Base-by-base conservation (phyloP, 2,329 filamentous ascomycete species). In the Diplodia sapinea region DNA sequence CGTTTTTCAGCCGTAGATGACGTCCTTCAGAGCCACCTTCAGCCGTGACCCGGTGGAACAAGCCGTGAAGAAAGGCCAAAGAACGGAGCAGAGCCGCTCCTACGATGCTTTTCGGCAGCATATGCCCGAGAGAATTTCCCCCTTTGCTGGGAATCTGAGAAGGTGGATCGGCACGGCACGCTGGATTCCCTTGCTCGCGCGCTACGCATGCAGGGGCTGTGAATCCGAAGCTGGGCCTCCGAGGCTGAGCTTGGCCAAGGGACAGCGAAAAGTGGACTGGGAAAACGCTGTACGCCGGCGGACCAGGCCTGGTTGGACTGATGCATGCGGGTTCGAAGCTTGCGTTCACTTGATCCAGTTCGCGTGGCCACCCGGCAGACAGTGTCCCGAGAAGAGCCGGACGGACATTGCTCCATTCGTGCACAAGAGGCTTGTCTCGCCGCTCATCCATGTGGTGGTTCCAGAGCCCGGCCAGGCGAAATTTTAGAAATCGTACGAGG, bases 301-400 rank as follows among this genome's bases (percentile, higher is more conserved):
- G 36, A 38, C 36, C 11, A 13, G 3, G 36, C 11, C 36, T 12
- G 17, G 43, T 47, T 7, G 43, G 43, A 47, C n/a, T 17, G 40
- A 47, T 20, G 43, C 31, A 56, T n/a, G 54, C 33, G 54, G 54
- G 33, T 47, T 47, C 43, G 43, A 38, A 56, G 54, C 31, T 38
- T 20, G 11, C 43, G 4, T 9, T 23, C n/a, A 6, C 54, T 33
- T 40, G n/a, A 11, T 31, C n/a, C 51, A 54, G 51, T 26, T 54
- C 51, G 33, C 33, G 1, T n/a, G 31, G 31, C 6, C 31, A 23
- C 36, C 54, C 17, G 54, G 26, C 23, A 56, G n/a, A 40, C 54
- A 56, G 51, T 8, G 26, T 20, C 17, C 12, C n/a, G 51, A 54
- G 26, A 17, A 38, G 33, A 38, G n/a, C 17, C 51, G 51, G 26